phyloP scores from a whole-genome alignment of 2,329 filamentous ascomycete species.

The Pseudogymnoascus sp. region DNA sequence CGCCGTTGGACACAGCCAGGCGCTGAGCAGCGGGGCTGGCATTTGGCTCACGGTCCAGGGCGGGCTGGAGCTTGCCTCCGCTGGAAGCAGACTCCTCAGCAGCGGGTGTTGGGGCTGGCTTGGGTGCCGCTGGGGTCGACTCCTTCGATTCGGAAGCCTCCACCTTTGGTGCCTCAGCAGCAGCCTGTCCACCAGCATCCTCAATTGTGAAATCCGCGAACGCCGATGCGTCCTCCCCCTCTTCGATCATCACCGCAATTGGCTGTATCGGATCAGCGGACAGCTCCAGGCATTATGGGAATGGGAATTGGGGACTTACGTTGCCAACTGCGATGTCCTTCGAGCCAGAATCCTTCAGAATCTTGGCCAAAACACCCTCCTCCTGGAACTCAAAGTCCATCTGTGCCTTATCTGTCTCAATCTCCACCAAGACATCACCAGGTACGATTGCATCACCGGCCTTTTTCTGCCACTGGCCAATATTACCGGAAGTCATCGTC shows the following conservation, averaged over 20 bases:
- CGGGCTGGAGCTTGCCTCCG: conserved; percentile 70
- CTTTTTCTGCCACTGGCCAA: conserved; percentile 98
- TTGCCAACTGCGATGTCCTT: conserved; percentile 93
- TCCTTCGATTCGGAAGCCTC: conserved; percentile 54
- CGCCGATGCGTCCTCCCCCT: conserved; percentile 75
- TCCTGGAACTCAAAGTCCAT: conserved; percentile 99
- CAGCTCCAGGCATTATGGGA: neutral
- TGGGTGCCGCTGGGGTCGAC: conserved; percentile 45
- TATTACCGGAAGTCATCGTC: conserved; percentile 95
- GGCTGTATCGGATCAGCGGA: conserved; percentile 51
- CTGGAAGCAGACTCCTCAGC: conserved; percentile 65
- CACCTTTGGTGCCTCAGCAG: conserved; percentile 55
- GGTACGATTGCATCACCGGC: conserved; percentile 77
- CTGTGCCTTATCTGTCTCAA: conserved; percentile 99
- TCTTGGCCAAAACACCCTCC: conserved; percentile 89
- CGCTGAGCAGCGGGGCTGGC: conserved; percentile 67
- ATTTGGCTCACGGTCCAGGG: conserved; percentile 73
- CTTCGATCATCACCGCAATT: conserved; percentile 90
- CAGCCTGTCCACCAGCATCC: conserved; percentile 81
- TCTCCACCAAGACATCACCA: conserved; percentile 93
- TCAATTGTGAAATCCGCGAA: conserved; percentile 84
- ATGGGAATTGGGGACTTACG: conserved; percentile 51
- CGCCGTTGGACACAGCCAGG: conserved; percentile 75
- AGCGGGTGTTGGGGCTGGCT: conserved; percentile 48
- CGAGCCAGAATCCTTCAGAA: conserved; percentile 83